Base-by-base conservation (phyloP, 1,139 yeast genomes). In the Kodamaea sp. region DNA sequence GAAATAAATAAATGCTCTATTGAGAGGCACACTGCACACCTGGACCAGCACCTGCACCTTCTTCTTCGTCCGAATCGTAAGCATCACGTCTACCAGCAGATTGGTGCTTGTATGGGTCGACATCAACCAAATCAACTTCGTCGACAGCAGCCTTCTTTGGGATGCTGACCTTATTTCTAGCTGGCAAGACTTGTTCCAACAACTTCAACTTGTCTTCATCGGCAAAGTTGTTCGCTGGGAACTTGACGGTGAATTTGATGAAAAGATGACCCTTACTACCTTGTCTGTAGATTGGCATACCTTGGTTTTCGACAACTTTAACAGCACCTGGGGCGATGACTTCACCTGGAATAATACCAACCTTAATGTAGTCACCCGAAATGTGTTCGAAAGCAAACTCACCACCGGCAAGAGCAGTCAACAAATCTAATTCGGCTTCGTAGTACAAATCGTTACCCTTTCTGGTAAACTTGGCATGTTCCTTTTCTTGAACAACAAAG, bases 381-480 rank as follows among this genome's bases (percentile, higher is more conserved):
- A 84, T 79, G 57, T 92, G 97, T 70, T 88, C 78, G 62, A 94
- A 73, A 26, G 86, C 82, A 59, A 92, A 74, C 46, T 83, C 83
- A 53, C 99, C 99, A 62, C 99, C 99, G 34, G 97, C 95, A 54
- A 92, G 77, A 29, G 98, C 96, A 27, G 97, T 89, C 58, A 90
- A 74, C 56, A 92, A 76, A 62, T 92, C 97, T 55, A 94, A 73
- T 70, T 89, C 92, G 49, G 87, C 86, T 58, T 85, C 89, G 64
- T 84, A 83, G 64, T 75, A 75, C 58, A 92, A 79, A 62, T 92
- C 96, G 60, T 88, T 85, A 53, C 90, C 96, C 65, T 85, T 83
- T 77, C 99, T 86, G 50, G 78, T 79, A 71, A 86, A 92, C 43
- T 73, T 63, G 31, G 78, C 80, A 62, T 94, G 92, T 44, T 88